Conservation (phyloP, 345 rosid genomes). For the Gossypium longicalyx region DNA sequence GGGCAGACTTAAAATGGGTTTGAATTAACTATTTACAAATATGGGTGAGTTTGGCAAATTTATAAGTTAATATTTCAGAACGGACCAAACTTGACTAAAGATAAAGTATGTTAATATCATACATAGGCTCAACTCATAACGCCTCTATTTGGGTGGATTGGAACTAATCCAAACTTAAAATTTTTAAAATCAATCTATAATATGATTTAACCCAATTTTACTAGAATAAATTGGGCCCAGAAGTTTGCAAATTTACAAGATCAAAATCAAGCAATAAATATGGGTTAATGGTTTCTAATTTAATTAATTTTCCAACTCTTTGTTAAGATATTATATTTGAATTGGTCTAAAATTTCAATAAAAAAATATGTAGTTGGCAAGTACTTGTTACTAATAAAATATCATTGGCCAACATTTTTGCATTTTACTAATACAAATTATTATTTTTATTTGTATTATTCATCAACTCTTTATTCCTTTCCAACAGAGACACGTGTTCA, state of each 20-base stretch:
- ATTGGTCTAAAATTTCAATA: background rate
- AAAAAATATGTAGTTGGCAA: background rate
- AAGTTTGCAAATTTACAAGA: background rate
- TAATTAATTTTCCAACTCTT: background rate
- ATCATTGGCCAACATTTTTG: background rate
- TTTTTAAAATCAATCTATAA: too few relatives aligned
- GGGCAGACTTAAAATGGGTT: too few relatives aligned
- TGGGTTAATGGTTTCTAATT: background rate
- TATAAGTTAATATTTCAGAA: too few relatives aligned
- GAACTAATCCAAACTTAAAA: too few relatives aligned
- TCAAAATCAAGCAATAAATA: background rate
- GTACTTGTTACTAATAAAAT: background rate
- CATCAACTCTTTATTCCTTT: background rate
- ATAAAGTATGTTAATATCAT: too few relatives aligned
- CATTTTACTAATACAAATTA: background rate
- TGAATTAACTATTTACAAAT: too few relatives aligned
- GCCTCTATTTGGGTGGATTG: too few relatives aligned
- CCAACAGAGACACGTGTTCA: background rate
- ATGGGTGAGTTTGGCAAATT: accelerated
- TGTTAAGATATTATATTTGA: background rate
- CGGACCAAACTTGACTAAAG: accelerated
- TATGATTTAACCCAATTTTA: too few relatives aligned
- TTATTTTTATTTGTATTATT: background rate
- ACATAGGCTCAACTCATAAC: too few relatives aligned
- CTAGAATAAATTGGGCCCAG: too few relatives aligned